Evolutionary conservation across 495 filamentous ascomycete species (phyloP).

Genomic region (Bacidia rubella): DNA sequence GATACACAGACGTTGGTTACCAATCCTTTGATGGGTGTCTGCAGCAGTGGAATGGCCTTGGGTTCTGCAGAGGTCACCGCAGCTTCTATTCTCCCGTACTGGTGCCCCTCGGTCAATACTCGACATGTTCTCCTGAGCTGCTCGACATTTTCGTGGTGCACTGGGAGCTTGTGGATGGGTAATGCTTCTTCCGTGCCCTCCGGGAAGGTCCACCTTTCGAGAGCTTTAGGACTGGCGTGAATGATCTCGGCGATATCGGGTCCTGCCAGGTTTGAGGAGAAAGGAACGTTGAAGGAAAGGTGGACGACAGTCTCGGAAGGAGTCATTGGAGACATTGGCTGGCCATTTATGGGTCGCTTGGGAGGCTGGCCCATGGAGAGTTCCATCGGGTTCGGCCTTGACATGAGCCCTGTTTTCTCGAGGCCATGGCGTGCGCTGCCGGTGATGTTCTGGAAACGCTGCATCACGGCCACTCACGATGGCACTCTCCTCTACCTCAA

Average conservation of each 20-base stretch:
- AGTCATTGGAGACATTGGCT: constrained; percentile 50
- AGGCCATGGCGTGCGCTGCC: constrained; percentile 76
- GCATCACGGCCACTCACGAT: constrained; percentile 45
- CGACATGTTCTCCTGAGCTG: constrained; percentile 62
- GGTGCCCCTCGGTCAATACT: constrained; percentile 58
- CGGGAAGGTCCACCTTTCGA: constrained; percentile 83
- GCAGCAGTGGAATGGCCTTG: constrained; percentile 53
- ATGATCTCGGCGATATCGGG: constrained; percentile 86
- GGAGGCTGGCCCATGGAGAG: constrained; percentile 51
- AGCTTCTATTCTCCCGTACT: constrained; percentile 54
- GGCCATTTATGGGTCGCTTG: constrained; percentile 52
- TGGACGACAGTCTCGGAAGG: constrained; percentile 56
- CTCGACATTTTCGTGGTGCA: constrained; percentile 74
- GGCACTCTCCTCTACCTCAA: background rate
- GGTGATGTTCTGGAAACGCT: constrained; percentile 82
- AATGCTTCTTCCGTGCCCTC: constrained; percentile 71
- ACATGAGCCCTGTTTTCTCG: constrained; percentile 75
- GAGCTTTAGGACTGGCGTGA: constrained; percentile 68
- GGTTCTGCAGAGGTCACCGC: constrained; percentile 71
- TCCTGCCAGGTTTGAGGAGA: constrained; percentile 78
- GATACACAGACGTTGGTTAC: constrained; percentile 86
- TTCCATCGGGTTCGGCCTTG: constrained; percentile 52
- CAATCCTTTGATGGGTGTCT: constrained; percentile 52
- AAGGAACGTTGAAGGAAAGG: constrained; percentile 87
- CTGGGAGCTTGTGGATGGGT: constrained; percentile 71